Base-by-base conservation (phyloP, 1,284 basidiomycete genomes). In the Gomphus bonarii region DNA sequence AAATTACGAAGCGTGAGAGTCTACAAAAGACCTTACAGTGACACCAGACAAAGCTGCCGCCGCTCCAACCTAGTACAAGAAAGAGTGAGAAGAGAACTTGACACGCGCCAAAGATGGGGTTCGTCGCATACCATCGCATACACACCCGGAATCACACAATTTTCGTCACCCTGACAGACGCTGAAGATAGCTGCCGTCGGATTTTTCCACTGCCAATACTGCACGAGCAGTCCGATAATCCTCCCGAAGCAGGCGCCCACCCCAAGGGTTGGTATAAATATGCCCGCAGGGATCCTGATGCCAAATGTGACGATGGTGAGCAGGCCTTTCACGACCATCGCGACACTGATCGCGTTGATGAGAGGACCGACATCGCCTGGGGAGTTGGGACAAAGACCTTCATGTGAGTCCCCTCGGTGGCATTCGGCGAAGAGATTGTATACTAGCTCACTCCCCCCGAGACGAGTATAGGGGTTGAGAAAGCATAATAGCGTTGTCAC, bases 191-290 rank as follows among this genome's bases (percentile, higher is more conserved):
- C 62, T 35, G 76, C 73, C 35, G 81, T 63, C 0, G 92, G 89
- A 64, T 87, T 71, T 47, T 75, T 76, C 68, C 76, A 82, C 66
- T 91, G 87, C 55, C 87, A 64, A 70, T 83, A 89, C 68, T 95
- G 91, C 69, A 98, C 80, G 3, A 75, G 65, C 46, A 97, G 83
- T 20, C 97, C 97, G 25, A 95, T 67, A 51, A 97, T 85, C 22
- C 95, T 79, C 3, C 95, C 95, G 47, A 91, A 91, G 65, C 93
- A 95, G 0, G 95, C 97, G 18, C 95, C 97, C n/a, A 97, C 94
- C 20, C 91, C 94, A 30, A 99, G 81, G 0, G 94, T 93, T 0
- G 97, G 95, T 30, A 99, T 91, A 71, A 99, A 99, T 64, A 99
- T 95, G 1, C 95, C 95, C 4, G 95, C 94, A 14, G 93, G 93